Base-by-base conservation (phyloP, 495 filamentous ascomycete species). In the Penicillium macrosclerotiorum region DNA sequence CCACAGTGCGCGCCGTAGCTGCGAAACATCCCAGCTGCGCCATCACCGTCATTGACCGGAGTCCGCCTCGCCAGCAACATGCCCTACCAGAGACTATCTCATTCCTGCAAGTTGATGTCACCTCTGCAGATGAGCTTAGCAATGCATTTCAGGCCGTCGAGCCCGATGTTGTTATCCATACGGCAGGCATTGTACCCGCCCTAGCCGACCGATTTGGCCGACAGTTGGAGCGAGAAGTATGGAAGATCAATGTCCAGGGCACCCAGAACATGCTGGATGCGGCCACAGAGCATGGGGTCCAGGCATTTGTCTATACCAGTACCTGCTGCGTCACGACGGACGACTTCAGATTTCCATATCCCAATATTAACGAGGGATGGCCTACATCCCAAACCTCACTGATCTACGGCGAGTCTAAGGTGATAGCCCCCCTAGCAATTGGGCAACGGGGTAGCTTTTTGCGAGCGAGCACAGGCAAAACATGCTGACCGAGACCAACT, bases 371-470 rank as follows among this genome's bases (percentile, higher is more conserved):
- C 49, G 80, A 83, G 56, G 53, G 35, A 17, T 75, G 77, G 64
- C 76, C 76, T 14, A 71, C 64, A 1, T 70, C 75, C 12, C 54
- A 47, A 24, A 68, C 58, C 16, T 80, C 68, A 1, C 64, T 78
- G 37, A 72, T 78, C 24, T 85, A 85, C 54, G 78, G 79, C 17
- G 74, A 80, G 50, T 80, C 76, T 18, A 83, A 83, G 71, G 79
- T 77, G 45, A 36, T 49, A 43, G 32, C 4, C 42, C 13, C 24
- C 25, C 35, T 37, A 36, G 26, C 23, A 35, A 33, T 35, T 16
- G 12, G 12, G 41, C 8, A 14, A 8, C 18, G 13, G 12, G 1
- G 20, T 25, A 11, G 11, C 9, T 27, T 17, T 2, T 1, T 18
- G 7, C 16, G 8, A 8, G 6, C 6, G 23, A 16, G 18, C 34